These are phyloP conservation scores for Thyridium curvatum DNA, from an alignment of 2,329 filamentous ascomycete species.

Conservation along the genomic window DNA sequence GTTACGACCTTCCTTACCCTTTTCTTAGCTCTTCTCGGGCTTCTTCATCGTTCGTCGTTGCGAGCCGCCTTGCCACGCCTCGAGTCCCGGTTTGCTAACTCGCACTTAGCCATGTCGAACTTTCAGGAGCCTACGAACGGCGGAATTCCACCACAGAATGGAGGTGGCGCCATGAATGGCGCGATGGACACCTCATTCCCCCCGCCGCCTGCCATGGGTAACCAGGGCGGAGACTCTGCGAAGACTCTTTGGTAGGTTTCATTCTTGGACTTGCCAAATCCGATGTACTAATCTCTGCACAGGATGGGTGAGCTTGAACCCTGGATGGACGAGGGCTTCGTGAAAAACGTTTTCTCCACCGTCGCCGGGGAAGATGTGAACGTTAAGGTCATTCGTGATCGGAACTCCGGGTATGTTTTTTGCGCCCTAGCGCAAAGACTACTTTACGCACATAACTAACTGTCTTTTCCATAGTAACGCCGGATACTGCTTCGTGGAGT, in stretches of 20 bases:
- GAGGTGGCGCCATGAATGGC: conserved; percentile 15
- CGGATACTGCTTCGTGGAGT: conserved; percentile 98
- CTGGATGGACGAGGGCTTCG: conserved; percentile 98
- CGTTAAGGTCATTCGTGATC: conserved; percentile 98
- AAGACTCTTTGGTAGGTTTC: no score
- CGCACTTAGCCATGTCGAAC: background rate
- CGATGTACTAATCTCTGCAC: no score
- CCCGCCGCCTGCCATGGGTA: conserved; percentile 4
- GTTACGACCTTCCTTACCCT: no score
- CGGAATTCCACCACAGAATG: conserved; percentile 2
- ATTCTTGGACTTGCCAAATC: no score
- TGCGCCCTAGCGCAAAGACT: no score
- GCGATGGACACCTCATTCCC: conserved; percentile 10
- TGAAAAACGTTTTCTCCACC: conserved; percentile 83
- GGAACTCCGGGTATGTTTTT: conserved; percentile 76
- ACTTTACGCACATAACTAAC: background rate
- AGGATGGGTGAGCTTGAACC: conserved; percentile 99
- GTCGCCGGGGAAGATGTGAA: conserved; percentile 89
- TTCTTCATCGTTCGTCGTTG: no score
- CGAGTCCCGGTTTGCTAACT: no score
- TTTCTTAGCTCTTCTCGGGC: no score
- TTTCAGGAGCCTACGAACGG: background rate
- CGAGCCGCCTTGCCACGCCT: no score
- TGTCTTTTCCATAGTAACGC: conserved; percentile 62
- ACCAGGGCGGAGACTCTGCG: conserved; percentile 37